phyloP scores from a whole-genome alignment of 495 filamentous ascomycete species.

The Penicillium desertorum region DNA sequence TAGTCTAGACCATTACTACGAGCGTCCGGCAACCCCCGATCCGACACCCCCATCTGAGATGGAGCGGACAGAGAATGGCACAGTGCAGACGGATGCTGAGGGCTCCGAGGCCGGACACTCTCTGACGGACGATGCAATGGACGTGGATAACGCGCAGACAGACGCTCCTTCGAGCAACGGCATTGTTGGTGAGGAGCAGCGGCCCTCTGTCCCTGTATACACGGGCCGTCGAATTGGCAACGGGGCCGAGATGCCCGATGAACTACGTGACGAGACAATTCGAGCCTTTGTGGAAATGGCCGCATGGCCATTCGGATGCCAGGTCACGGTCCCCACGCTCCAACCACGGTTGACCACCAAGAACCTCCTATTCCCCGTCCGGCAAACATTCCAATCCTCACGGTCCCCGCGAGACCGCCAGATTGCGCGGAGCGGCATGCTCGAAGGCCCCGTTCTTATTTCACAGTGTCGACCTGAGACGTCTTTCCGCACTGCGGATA shows the following conservation, averaged over 20 bases:
- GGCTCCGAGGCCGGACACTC: neutral
- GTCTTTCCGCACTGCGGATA: slow-evolving; percentile 43
- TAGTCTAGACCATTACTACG: slow-evolving; percentile 55
- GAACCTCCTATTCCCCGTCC: slow-evolving; percentile 51
- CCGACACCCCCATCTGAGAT: slow-evolving; percentile 20
- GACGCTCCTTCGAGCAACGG: slow-evolving; percentile 2
- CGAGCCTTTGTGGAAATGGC: slow-evolving; percentile 74
- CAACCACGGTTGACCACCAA: slow-evolving; percentile 62
- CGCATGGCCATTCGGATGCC: slow-evolving; percentile 77
- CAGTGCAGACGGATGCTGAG: slow-evolving; percentile 5
- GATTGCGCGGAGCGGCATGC: slow-evolving; percentile 66
- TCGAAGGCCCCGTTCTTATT: slow-evolving; percentile 70
- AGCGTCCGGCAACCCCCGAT: slow-evolving; percentile 35
- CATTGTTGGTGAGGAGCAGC: slow-evolving; percentile 6
- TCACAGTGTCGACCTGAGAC: slow-evolving; percentile 60
- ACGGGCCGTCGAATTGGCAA: slow-evolving; percentile 58
- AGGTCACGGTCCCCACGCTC: slow-evolving; percentile 58
- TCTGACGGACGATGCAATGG: slow-evolving; percentile 30
- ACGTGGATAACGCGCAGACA: slow-evolving; percentile 29
- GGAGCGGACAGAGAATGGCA: slow-evolving; percentile 24
- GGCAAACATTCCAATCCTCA: slow-evolving; percentile 59
- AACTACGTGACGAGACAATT: slow-evolving; percentile 68
- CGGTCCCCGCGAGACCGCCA: slow-evolving; percentile 66
- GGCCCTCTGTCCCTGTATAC: slow-evolving; percentile 34
- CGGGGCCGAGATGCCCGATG: slow-evolving; percentile 72